Base-by-base conservation (phyloP, 345 rosid species). In the Boechera divaricarpa region DNA sequence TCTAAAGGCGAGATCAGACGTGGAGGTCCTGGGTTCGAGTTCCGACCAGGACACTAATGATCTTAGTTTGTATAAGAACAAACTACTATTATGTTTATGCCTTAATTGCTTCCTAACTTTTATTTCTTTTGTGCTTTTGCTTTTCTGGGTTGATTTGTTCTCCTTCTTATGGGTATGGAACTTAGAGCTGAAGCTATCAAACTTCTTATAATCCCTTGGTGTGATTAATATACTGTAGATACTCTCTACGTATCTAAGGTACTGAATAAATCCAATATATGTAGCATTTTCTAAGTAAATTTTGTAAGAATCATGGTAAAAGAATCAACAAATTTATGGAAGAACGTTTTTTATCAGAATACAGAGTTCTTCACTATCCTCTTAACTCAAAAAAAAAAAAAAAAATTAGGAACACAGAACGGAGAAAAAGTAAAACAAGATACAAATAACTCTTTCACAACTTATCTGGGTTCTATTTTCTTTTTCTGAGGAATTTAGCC, bases 21-120 rank as follows among this genome's bases (percentile, higher is more conserved):
- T 38, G 66, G 67, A 63, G 76, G 80, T n/a, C 70, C 78, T 31
- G 48, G 66, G 33, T 65, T 72, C 4, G 73, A 78, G 10, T 77
- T 77, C 81, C 59, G 81, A 71, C 76, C 76, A 70, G 55, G 76
- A 70, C 80, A 77, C 31, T 64, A 70, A 55, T 64, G 49, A 54
- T 76, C 8, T 49, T 68, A 4, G 5, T 42, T 15, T 49, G 7
- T 53, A 33, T 16, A 52, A 60, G 38, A 68, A 59, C 54, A 66
- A 48, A 58, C 53, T 42, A 56, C 62, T 59, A 49, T 61, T 69
- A 76, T 61, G 56, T 15, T 29, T 42, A 53, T 62, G 70, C 42
- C 29, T 61, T 42, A 9, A 58, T 49, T 67, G 55, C 49, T 76
- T 54, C 63, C 18, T 68, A 13, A 26, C 42, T 47, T 56, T 66